Conservation (phyloP, 2,329 filamentous ascomycete genomes). For the Camptophora hylomeconis region DNA sequence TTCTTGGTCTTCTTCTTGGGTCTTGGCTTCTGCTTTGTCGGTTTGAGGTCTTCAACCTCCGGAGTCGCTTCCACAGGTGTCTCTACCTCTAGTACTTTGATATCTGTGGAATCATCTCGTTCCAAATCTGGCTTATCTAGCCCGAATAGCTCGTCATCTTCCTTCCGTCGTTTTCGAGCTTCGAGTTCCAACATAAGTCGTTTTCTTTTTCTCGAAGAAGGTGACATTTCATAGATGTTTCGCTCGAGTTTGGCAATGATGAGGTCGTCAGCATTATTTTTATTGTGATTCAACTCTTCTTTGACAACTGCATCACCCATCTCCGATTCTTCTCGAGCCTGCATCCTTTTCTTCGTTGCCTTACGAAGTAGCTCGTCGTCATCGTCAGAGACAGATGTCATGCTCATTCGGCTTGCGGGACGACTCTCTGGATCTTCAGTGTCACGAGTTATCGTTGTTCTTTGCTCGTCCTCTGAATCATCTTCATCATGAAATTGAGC, state of each 20-base stretch:
- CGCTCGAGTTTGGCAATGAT: constrained; percentile 18
- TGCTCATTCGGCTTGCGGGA: constrained; percentile 57
- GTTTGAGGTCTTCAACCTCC: constrained; percentile 18
- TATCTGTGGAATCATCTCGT: constrained; percentile 35
- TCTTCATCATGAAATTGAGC: constrained; percentile 65
- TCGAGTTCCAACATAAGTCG: constrained; percentile 55
- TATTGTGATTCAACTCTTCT: constrained; percentile 15
- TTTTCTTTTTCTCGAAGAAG: constrained; percentile 57
- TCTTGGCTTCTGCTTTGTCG: constrained; percentile 38
- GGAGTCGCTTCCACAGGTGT: constrained; percentile 23
- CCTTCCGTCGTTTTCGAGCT: constrained; percentile 68
- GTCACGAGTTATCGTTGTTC: constrained; percentile 54
- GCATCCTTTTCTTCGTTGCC: constrained; percentile 13
- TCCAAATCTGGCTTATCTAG: constrained; percentile 44
- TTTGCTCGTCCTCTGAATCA: constrained; percentile 75
- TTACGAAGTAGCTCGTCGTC: constrained; percentile 31
- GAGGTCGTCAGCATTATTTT: constrained; percentile 15
- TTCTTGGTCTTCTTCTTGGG: constrained; percentile 67
- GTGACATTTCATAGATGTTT: constrained; percentile 36
- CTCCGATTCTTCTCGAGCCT: constrained; percentile 16
- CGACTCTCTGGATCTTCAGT: constrained; percentile 79
- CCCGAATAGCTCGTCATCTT: constrained; percentile 68
- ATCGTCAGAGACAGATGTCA: constrained; percentile 39
- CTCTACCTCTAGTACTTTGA: constrained; percentile 24
- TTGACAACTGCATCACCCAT: constrained; percentile 16